Evolutionary conservation across 495 filamentous ascomycete species (phyloP).

Genomic region (Aspergillus ostianus): DNA sequence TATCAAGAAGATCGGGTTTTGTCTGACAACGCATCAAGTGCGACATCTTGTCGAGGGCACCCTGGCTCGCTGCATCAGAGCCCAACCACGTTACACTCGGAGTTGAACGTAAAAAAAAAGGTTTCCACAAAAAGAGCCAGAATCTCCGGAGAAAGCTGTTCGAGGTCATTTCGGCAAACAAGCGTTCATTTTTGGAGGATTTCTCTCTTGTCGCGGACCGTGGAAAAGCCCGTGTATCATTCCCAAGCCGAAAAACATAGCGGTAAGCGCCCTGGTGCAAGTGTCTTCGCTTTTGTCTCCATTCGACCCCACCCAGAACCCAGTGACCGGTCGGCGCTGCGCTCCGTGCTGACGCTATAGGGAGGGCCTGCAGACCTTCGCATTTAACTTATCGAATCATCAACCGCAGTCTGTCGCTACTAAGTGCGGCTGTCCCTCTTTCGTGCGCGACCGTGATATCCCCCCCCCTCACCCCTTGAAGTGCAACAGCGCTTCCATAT

Average conservation of each 20-base stretch:
- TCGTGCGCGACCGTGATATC: slow-evolving; percentile 31
- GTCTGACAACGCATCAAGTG: slow-evolving; percentile 50
- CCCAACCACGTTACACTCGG: slow-evolving; percentile 52
- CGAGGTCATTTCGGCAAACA: slow-evolving; percentile 29
- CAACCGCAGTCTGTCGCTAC: slow-evolving; percentile 22
- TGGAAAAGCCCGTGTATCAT: slow-evolving; percentile 17
- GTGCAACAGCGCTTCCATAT: slow-evolving; percentile 24
- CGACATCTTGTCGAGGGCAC: slow-evolving; percentile 35
- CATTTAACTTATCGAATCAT: slow-evolving; percentile 45
- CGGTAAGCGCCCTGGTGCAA: slow-evolving; percentile 39
- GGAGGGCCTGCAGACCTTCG: slow-evolving; percentile 39
- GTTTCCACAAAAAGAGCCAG: slow-evolving; percentile 41
- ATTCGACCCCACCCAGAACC: slow-evolving; percentile 32
- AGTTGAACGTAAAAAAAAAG: slow-evolving; percentile 31
- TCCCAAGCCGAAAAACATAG: slow-evolving; percentile 20
- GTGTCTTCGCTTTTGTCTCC: slow-evolving; percentile 18
- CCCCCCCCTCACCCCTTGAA: slow-evolving; percentile 4
- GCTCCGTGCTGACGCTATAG: slow-evolving; percentile 44
- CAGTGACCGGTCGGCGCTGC: slow-evolving; percentile 47
- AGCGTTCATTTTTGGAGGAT: slow-evolving; percentile 20
- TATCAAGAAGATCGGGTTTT: slow-evolving; percentile 26
- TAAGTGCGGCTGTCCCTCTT: slow-evolving; percentile 27
- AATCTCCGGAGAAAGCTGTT: slow-evolving; percentile 30
- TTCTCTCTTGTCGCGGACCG: slow-evolving; percentile 21
- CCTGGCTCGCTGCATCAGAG: slow-evolving; percentile 48